phyloP scores from a whole-genome alignment of 2,329 filamentous ascomycete genomes.

The Chaetomium sp. region DNA sequence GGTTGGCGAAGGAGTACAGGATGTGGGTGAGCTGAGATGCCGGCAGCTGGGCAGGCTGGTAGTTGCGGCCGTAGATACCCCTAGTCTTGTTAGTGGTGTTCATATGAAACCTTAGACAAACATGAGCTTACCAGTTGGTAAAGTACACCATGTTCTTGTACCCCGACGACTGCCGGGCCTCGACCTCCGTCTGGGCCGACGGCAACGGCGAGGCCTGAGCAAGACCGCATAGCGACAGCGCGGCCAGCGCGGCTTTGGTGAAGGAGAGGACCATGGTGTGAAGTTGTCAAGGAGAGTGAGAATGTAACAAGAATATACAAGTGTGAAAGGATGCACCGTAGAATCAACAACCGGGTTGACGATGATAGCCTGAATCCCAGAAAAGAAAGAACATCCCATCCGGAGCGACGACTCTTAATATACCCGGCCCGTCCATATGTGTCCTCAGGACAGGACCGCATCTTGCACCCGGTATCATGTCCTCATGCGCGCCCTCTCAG shows the following conservation, averaged over 20 bases:
- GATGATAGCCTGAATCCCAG: too few relatives aligned
- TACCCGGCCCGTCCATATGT: too few relatives aligned
- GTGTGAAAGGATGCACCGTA: too few relatives aligned
- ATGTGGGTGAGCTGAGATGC: conserved; percentile 67
- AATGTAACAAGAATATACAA: too few relatives aligned
- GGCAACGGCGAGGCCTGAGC: conserved; percentile 7
- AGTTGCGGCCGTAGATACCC: conserved; percentile 54
- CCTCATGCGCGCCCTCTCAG: too few relatives aligned
- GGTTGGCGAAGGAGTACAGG: conserved; percentile 75
- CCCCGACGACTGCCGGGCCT: conserved; percentile 13
- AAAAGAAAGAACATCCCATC: too few relatives aligned
- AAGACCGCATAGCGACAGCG: conserved; percentile 14
- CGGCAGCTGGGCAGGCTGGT: conserved; percentile 64
- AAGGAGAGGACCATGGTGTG: conserved; percentile 1
- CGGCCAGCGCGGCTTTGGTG: conserved; percentile 8
- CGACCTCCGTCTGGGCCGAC: neutral
- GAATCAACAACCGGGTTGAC: too few relatives aligned
- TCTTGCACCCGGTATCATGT: too few relatives aligned
- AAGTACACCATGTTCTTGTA: conserved; percentile 44
- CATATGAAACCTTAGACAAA: too few relatives aligned
- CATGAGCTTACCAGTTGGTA: conserved; percentile 39
- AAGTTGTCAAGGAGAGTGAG: too few relatives aligned
- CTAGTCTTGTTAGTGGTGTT: conserved; percentile 3
- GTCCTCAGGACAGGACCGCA: too few relatives aligned
- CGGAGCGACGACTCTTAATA: too few relatives aligned